phyloP scores from a whole-genome alignment of 2,329 filamentous ascomycete species.

The Fusarium sp. region DNA sequence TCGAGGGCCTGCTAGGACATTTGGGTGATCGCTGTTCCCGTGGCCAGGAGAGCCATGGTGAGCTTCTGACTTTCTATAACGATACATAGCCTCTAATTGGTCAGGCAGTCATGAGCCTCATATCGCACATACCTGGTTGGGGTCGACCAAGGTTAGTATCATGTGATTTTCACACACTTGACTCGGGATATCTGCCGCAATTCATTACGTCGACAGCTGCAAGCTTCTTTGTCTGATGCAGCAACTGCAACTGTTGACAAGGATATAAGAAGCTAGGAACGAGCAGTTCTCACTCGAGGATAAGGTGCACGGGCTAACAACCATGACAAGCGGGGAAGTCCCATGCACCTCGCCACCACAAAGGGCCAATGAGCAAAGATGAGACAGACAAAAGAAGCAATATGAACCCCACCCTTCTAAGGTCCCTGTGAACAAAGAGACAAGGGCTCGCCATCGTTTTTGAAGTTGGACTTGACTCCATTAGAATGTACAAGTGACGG shows the following conservation, averaged over 20 bases:
- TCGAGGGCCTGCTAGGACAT: background rate
- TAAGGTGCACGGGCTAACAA: constrained; percentile 12
- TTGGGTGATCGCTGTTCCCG: background rate
- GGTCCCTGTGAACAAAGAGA: constrained; percentile 15
- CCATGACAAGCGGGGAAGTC: constrained; percentile 20
- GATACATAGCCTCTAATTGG: background rate
- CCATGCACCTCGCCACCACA: constrained; percentile 20
- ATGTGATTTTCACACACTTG: background rate
- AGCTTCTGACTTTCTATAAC: background rate
- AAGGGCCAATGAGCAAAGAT: constrained; percentile 36
- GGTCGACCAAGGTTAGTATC: background rate
- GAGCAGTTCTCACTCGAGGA: background rate
- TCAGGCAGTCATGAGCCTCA: background rate
- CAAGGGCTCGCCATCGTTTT: constrained; percentile 11
- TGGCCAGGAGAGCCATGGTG: background rate
- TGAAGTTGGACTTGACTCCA: background rate
- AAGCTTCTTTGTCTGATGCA: background rate
- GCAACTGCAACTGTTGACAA: background rate
- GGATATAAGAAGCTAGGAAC: background rate
- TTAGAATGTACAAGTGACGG: background rate
- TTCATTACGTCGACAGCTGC: constrained; percentile 24
- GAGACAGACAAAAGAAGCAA: constrained; percentile 45
- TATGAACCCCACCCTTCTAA: constrained; percentile 33
- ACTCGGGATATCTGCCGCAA: background rate
- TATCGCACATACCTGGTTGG: background rate